Conservation (phyloP, 495 filamentous ascomycete genomes). For the Glonium stellatum region DNA sequence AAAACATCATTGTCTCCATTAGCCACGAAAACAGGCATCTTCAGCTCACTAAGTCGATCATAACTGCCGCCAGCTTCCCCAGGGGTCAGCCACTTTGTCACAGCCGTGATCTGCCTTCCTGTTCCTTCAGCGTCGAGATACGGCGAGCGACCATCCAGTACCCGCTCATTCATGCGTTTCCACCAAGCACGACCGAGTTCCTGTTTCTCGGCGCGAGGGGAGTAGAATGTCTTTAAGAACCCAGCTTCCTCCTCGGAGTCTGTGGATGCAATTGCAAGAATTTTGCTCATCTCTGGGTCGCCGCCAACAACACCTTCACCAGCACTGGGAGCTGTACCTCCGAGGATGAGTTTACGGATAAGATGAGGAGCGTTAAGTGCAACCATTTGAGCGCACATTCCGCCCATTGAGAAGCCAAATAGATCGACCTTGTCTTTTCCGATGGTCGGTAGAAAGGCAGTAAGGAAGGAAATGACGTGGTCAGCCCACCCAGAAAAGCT, state of each 20-base stretch:
- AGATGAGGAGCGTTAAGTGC: slow-evolving; percentile 15
- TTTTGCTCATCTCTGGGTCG: no score
- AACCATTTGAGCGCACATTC: slow-evolving; percentile 13
- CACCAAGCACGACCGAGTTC: slow-evolving; percentile 22
- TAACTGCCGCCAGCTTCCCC: slow-evolving; percentile 14
- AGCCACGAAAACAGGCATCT: slow-evolving; percentile 33
- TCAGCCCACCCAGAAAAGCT: slow-evolving; percentile 26
- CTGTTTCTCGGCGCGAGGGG: slow-evolving; percentile 15
- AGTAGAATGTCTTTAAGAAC: slow-evolving; percentile 22
- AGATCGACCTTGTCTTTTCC: slow-evolving; percentile 23
- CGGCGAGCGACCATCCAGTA: slow-evolving; percentile 6
- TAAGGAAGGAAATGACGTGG: slow-evolving; percentile 30
- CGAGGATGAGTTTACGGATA: slow-evolving; percentile 16
- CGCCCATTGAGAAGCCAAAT: slow-evolving; percentile 26
- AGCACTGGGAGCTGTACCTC: no score
- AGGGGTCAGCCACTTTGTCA: slow-evolving; percentile 24
- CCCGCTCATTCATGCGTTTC: slow-evolving; percentile 19
- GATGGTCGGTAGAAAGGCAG: slow-evolving; percentile 14
- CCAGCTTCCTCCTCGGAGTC: background rate
- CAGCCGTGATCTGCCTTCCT: slow-evolving; percentile 24
- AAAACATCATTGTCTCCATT: slow-evolving; percentile 34
- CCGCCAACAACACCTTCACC: no score
- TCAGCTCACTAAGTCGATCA: slow-evolving; percentile 27
- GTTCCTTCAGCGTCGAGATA: slow-evolving; percentile 20
- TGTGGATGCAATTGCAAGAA: no score